Evolutionary conservation across 306 rosid genomes (phyloP).

Genomic region (Parietaria judaica): DNA sequence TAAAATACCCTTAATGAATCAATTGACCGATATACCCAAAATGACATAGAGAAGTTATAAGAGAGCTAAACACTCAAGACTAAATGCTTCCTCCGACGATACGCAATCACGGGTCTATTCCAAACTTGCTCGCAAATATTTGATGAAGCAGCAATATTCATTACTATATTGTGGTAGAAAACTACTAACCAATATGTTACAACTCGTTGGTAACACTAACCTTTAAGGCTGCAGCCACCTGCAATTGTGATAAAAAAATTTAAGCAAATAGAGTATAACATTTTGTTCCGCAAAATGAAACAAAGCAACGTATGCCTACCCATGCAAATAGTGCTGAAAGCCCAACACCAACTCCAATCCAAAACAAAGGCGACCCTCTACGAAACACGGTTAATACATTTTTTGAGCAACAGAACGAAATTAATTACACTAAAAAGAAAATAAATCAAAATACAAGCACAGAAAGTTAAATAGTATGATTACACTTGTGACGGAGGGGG

Average conservation of each 20-base stretch:
- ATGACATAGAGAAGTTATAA: no score
- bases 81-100: background rate
- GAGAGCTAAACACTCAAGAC: background rate
- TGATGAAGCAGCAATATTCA: slow-evolving; percentile 13
- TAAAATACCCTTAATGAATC: no score
- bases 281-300: background rate
- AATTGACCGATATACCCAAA: no score
- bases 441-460: background rate
- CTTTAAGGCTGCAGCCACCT: slow-evolving; percentile 75
- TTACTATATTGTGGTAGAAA: slow-evolving; percentile 22
- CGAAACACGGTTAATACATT: slow-evolving; percentile 1
- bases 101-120: background rate
- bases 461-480: slow-evolving; percentile 8
- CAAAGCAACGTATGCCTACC: slow-evolving; percentile 32
- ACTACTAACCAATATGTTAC: slow-evolving; percentile 37
- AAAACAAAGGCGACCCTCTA: slow-evolving; percentile 92
- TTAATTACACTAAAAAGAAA: background rate
- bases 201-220: slow-evolving; percentile 33
- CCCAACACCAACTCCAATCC: slow-evolving; percentile 97
- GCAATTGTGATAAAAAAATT: slow-evolving; percentile 31
- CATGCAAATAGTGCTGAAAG: slow-evolving; percentile 78
- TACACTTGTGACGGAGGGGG: slow-evolving; percentile 74
- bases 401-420: slow-evolving; percentile 1
- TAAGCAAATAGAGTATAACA: slow-evolving; percentile 16
- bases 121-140: background rate